A percentile compares a stretch with the other conserved stretches of the same genome.
Conservation (phyloP, 768 basidiomycete species). For the Amanita muscaria region DNA sequence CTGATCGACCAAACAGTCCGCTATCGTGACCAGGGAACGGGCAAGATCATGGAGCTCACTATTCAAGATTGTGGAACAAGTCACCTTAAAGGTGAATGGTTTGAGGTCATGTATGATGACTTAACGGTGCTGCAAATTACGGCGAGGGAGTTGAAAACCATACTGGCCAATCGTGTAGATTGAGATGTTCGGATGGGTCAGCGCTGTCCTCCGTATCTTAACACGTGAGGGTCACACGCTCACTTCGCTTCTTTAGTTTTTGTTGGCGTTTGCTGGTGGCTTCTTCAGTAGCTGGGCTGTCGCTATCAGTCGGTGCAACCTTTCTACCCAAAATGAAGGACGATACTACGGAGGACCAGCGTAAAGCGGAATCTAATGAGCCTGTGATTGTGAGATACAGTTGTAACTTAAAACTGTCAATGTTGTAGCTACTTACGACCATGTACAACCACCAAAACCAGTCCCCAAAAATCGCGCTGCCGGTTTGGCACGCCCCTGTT, state of each 20-base stretch:
- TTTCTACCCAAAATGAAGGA: constrained; percentile 52
- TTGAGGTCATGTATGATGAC: no score
- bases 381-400: no score
- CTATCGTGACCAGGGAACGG: no score
- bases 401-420: no score
- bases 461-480: constrained; percentile 69
- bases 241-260: constrained; percentile 74
- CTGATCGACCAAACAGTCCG: no score
- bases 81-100: no score
- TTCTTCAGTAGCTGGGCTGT: constrained; percentile 25
- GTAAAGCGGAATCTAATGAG: constrained; percentile 68
- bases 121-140: no score
- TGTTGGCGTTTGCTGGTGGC: constrained; percentile 74
- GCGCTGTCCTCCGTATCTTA: constrained; percentile 40
- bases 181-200: no score
- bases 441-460: constrained; percentile 84
- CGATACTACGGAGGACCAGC: constrained; percentile 65
- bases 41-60: no score
- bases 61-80: no score
- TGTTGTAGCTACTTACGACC: constrained; percentile 51
- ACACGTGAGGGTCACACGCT: constrained; percentile 72
- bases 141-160: no score
- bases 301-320: constrained; percentile 19
- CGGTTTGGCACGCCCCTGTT: constrained; percentile 69
- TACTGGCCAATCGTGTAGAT: no score